Base-by-base conservation (phyloP, 164 flowering plant genomes). In the Liquidambar formosana region DNA sequence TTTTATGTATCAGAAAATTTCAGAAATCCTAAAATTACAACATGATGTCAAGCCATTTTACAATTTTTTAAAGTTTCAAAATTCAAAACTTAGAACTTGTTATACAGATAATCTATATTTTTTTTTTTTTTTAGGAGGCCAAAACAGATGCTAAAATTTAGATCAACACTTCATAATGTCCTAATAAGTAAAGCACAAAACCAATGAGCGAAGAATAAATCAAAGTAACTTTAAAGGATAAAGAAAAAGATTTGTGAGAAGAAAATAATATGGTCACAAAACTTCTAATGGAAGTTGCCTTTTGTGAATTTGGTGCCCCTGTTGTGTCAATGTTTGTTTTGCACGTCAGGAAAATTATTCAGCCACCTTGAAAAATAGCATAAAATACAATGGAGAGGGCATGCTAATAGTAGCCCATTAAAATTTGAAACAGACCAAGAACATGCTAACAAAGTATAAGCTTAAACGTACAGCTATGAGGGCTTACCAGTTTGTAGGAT, bases 401-500 rank as follows among this genome's bases (percentile, higher is more conserved):
- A 49, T 49, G 53, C n/a, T 49, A 16, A 49, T 33, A 33, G 41
- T 33, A 33, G 41, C 41, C 41, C 41, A 33, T 33, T 33, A 57
- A 10, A 54, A 57, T 57, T 25, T 57, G 33, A 57, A 57, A 56
- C 28, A 57, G 60, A 57, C 60, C n/a, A n/a, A 11, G 23, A 57
- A 15, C 18, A 57, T 12, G 33, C 60, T 11, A 26, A 25, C 60
- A 57, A 57, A 11, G 57, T 19, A 53, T 19, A 33, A 33, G 6
- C 4, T 33, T 33, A 27, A n/a, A 15, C 22, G 4, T 0, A 63
- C 45, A 57, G 25, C 63, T 43, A 54, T 10, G 46, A 59, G 59
- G 12, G 11, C 86, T 23, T 82, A 93, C 97, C 91, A 90, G 54
- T 79, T 86, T 86, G 80, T 77, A 88, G 10, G 89, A 89, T 75